These are phyloP conservation scores for Candida krabiensis DNA, from an alignment of 805 yeast species.

Conservation along the genomic window DNA sequence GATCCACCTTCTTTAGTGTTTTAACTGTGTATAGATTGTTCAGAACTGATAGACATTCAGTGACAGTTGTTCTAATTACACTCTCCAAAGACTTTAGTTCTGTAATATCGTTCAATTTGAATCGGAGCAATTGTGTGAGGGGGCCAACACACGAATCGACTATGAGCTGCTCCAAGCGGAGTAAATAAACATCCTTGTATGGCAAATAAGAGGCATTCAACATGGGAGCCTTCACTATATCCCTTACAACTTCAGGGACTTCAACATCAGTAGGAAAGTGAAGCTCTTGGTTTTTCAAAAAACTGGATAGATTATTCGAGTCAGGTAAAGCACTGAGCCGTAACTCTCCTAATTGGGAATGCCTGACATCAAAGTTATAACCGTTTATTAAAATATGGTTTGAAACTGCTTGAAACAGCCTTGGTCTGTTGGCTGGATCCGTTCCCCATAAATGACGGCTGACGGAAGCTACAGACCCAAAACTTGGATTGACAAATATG, in stretches of 20 bases:
- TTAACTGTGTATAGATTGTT: constrained; percentile 5
- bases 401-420: constrained; percentile 21
- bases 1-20: constrained; percentile 12
- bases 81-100: constrained; percentile 6
- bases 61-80: constrained; percentile 9
- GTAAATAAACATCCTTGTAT: constrained; percentile 16
- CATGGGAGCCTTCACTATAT: constrained; percentile 14
- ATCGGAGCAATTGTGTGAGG: constrained; percentile 11
- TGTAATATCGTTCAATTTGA: constrained; percentile 1
- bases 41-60: constrained; percentile 17
- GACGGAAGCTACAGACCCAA: constrained; percentile 18
- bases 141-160: constrained; percentile 25
- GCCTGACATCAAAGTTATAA: constrained; percentile 23
- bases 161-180: constrained; percentile 23
- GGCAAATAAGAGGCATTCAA: constrained; percentile 21
- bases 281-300: constrained; percentile 6
- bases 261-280: constrained; percentile 15
- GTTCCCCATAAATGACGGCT: constrained; percentile 7
- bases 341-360: constrained; percentile 23
- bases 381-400: constrained; percentile 20
- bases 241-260: constrained; percentile 13
- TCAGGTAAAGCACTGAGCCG: constrained; percentile 20
- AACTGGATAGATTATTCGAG: constrained; percentile 1
- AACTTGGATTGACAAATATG: constrained; percentile 25
- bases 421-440: constrained; percentile 13